Base-by-base conservation (phyloP, 129 eudicot species). In the Flaveria brownii region DNA sequence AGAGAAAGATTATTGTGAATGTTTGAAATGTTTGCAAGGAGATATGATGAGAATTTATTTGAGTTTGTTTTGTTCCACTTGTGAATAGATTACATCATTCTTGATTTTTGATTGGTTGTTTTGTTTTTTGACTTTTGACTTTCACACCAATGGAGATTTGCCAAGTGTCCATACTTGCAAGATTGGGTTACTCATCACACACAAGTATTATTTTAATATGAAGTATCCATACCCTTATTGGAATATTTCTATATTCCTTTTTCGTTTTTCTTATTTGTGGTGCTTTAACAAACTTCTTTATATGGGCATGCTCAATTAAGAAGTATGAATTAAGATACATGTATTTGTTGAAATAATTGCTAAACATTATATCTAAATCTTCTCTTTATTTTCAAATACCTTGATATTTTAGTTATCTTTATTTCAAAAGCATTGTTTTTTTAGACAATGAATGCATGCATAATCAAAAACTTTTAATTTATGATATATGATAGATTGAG, bases 11-110 rank as follows among this genome's bases (percentile, higher is more conserved):
- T 70, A 78, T 39, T 26, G 72, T 66, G 83, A 80, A 90, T 55
- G 78, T 88, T 88, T 91, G 92, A 88, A 91, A 88, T 88, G 90
- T 91, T 88, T 77, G 90, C 78, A 83, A 83, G 85, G 88, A 81
- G 89, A 71, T 12, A 72, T 66, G 77, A 23, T 22, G 82, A 41
- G 83, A 75, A 73, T 91, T 88, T 91, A 91, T 88, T 68, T 55
- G 69, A 70, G 82, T 57, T 5, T 67, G 18, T 39, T 83, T 87
- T 88, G 95, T 84, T 84, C 86, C 73, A 77, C 28, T 72, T 65
- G 66, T 77, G 42, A 78, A 49, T 23, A 60, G 82, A 80, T 85
- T 72, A 73, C 88, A 74, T 82, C 79, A 78, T 7, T 46, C 54
- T 66, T 64, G 83, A 77, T 62, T 54, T 46, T 77, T 80, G 73